These are phyloP conservation scores for Eucalyptus polybractea DNA, from an alignment of 345 rosid genomes.

Conservation along the genomic window DNA sequence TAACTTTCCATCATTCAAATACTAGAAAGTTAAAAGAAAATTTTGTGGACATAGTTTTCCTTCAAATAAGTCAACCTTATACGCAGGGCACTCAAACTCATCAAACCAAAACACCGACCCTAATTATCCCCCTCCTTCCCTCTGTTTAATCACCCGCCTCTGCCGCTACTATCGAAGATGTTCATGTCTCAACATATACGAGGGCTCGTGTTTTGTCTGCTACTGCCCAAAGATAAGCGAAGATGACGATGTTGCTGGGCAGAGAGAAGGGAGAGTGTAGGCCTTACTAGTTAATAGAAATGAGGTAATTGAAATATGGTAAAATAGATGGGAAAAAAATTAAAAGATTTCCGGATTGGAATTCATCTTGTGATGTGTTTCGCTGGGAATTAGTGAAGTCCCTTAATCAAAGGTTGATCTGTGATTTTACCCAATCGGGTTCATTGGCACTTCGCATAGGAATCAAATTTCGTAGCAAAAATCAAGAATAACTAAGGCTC, in stretches of 20 bases:
- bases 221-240: not conserved
- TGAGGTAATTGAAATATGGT: not conserved
- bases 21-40: not conserved
- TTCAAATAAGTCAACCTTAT: not conserved
- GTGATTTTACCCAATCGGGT: not conserved
- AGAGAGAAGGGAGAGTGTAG: not conserved
- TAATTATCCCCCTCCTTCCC: not conserved
- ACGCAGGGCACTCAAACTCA: not conserved
- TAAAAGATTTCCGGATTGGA: not conserved
- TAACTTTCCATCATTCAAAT: not conserved
- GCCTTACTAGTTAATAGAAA: not conserved
- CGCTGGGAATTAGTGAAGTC: not conserved
- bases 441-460: not conserved
- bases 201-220: not conserved
- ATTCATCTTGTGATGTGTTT: not conserved
- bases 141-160: not conserved
- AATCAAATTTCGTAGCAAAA: not conserved
- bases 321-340: not conserved
- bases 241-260: not conserved
- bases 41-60: not conserved
- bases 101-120: not conserved
- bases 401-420: not conserved
- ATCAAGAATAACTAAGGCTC: not conserved
- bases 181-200: not conserved
- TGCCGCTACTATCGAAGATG: not conserved